Evolutionary conservation across 371 early-diverging fungal species (phyloP).

Genomic region (Mortierella sp.): DNA sequence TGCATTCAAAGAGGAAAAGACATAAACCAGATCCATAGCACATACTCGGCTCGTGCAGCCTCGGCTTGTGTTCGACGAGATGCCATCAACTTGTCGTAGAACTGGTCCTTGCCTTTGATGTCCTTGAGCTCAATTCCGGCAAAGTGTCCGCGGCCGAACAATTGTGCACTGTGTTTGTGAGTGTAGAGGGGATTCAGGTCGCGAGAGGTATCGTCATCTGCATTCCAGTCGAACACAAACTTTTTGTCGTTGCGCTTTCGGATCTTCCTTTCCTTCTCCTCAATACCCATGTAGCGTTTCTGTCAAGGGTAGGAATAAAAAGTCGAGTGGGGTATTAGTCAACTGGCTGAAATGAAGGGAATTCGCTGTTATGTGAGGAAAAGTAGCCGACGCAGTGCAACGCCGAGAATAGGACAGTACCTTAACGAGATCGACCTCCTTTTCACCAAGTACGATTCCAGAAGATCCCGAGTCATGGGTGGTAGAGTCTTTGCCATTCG

Average conservation of each 20-base stretch:
- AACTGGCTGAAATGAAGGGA: background rate
- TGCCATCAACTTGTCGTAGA: slow-evolving; percentile 74
- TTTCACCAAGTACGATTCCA: slow-evolving; percentile 47
- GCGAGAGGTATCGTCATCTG: slow-evolving; percentile 92
- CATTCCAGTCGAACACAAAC: slow-evolving; percentile 98
- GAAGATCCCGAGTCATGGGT: slow-evolving; percentile 27
- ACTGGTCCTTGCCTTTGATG: slow-evolving; percentile 74
- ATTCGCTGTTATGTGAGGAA: background rate
- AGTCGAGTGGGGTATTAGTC: background rate
- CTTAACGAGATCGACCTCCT: slow-evolving; percentile 59
- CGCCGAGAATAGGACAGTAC: slow-evolving; percentile 20
- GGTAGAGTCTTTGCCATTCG: slow-evolving; percentile 32
- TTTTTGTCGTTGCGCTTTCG: slow-evolving; percentile 90
- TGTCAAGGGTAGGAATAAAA: slow-evolving; percentile 45
- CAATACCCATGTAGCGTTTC: slow-evolving; percentile 91
- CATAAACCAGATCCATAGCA: background rate
- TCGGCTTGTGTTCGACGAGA: slow-evolving; percentile 79
- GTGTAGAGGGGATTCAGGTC: slow-evolving; percentile 92
- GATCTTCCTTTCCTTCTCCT: slow-evolving; percentile 77
- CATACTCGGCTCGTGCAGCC: slow-evolving; percentile 69
- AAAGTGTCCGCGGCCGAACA: slow-evolving; percentile 93
- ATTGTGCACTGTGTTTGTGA: slow-evolving; percentile 79
- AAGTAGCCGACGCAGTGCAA: too few species aligned
- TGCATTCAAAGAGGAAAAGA: too few species aligned
- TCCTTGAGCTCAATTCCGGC: slow-evolving; percentile 91